Evolutionary conservation across 768 basidiomycete genomes (phyloP), one percentile per base, ranked within the genome.

Genomic region (Russula virescens): DNA sequence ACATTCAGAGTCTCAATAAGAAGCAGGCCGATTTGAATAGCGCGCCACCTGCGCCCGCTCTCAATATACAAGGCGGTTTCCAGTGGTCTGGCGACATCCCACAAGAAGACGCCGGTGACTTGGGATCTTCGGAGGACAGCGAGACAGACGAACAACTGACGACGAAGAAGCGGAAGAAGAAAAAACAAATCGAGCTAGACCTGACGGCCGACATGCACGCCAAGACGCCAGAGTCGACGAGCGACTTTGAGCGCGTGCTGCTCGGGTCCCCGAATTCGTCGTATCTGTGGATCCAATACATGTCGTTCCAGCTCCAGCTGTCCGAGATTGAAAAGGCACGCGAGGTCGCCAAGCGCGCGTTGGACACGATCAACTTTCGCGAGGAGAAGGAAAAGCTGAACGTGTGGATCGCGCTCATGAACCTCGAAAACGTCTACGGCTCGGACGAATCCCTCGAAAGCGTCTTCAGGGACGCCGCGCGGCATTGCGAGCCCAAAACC

Each of bases 271-370:
- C 97, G 1, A 94, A 97, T 72, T 98, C 95, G 8, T 98, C 97
- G 0, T 97, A 89, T 75, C 81, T 98, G 38, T 99, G 97, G 97
- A 87, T 99, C 62, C 95, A 98, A 73, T 99, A 94, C 74, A 98
- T 99, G 94, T 96, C 97, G 10, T 96, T 98, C 83, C 93, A 95
- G 69, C 79, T 98, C 13, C 94, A 94, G 68, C 82, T 99, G n/a
- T 92, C 95, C 34, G 96, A 99, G 75, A 78, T 97, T 59, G 95
- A 94, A 69, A 97, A 95, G 74, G 97, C 96, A 16, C 83, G 94
- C 48, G 87, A 89, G 71, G 86, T 94, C 55, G 95, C 86, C 51
- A 82, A 84, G 57, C 85, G 91, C 25, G 96, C 94, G 5, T 78
- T 98, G 49, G 79, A 83, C 64, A 88, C 87, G 13, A 98, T 99